Base-by-base conservation (phyloP, 148 eudicot species). In the Bassia scoparia region DNA sequence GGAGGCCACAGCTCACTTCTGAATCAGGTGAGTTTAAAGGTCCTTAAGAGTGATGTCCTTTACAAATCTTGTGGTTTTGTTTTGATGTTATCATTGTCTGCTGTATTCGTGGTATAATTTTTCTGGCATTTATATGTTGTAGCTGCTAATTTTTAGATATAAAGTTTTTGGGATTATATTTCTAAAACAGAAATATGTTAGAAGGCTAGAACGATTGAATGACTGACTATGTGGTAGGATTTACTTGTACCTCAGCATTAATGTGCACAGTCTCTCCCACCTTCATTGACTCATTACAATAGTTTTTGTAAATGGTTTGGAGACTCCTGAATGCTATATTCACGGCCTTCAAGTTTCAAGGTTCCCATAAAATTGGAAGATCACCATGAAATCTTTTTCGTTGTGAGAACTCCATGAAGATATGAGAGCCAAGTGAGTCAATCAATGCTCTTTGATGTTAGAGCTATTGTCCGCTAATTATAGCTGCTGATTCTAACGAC, bases 1-100 rank as follows among this genome's bases (percentile, higher is more conserved):
- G 97, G 73, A 91, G 86, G 55, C 87, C 90, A 78, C 90, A 80
- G 37, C 60, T 71, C 20, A 78, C 81, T 34, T 65, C 73, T 76
- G 79, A 82, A 44, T 48, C 86, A 46, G 81, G 81, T 68, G 67
- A 79, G 79, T 41, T 50, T 70, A 78, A 72, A 52, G 67, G 61
- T 67, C 23, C 74, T 46, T 44, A 78, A 61, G 74, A 78, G 54
- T 56, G 46, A 14, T 41, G 46, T 41, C 8, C 46, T 77, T 30
- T 81, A 61, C 20, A 20, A 44, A 43, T 59, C n/a, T 33, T 50
- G n/a, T 59, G 18, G 49, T 21, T 68, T 49, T n/a, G 7, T 23
- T 35, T 69, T 34, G 46, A 7, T 34, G 4, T 54, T n/a, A n/a
- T n/a, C n/a, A n/a, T 15, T 54, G 5, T 26, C 53, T 16, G 52